phyloP scores from a whole-genome alignment of 208 protist genomes.

The Naegleria lovaniensis region DNA sequence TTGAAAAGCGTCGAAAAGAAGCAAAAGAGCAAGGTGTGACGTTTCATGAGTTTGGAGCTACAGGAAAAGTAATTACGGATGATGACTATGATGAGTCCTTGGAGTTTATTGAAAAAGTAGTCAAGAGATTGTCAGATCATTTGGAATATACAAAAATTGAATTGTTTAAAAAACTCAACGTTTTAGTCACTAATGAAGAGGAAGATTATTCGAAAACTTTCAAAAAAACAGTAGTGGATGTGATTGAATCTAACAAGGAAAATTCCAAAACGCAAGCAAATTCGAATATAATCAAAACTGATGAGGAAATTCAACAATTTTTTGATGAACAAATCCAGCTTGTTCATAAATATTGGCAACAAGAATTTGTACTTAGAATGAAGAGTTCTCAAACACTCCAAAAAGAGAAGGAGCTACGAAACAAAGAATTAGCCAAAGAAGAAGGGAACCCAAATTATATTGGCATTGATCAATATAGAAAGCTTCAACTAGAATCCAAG shows the following conservation, averaged over 20 bases:
- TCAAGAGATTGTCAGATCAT: background rate
- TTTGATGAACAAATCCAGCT: background rate
- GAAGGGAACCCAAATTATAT: background rate
- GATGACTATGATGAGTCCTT: background rate
- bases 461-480: background rate
- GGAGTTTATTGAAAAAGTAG: background rate
- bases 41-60: background rate
- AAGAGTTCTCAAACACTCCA: background rate
- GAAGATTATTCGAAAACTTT: background rate
- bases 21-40: background rate
- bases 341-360: background rate
- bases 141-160: slow-evolving; percentile 12
- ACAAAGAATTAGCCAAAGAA: background rate
- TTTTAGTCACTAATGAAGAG: background rate
- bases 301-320: slow-evolving; percentile 7
- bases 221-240: background rate
- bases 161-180: background rate
- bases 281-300: background rate
- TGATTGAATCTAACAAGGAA: background rate
- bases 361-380: slow-evolving; percentile 4
- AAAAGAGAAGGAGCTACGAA: background rate
- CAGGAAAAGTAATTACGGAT: background rate
- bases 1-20: background rate
- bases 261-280: background rate
- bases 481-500: background rate